A percentile compares a stretch with the other conserved stretches of the same genome.
These are phyloP conservation scores for Fraxinus excelsior DNA, from an alignment of 257 asterid species.

Conservation along the genomic window DNA sequence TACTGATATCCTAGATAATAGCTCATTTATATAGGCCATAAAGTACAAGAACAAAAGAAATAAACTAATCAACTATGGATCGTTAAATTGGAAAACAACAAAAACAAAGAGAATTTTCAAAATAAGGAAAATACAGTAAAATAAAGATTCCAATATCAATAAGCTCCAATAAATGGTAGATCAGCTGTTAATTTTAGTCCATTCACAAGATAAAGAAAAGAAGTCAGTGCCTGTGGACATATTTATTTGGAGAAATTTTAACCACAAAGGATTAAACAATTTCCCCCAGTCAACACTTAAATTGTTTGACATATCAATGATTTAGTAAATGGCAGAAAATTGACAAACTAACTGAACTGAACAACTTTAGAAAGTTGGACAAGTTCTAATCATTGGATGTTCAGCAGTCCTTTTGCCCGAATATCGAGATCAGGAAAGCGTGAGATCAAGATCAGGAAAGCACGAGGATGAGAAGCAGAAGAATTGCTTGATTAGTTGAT, in stretches of 20 bases:
- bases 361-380: slow-evolving; percentile 5
- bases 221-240: background rate
- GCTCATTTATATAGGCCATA: background rate
- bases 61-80: background rate
- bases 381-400: slow-evolving; percentile 14
- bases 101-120: background rate
- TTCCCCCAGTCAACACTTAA: background rate
- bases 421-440: too few species aligned
- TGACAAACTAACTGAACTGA: background rate
- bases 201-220: background rate
- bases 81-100: background rate
- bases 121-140: background rate
- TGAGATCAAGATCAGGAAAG: background rate
- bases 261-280: background rate
- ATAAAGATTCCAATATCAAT: background rate
- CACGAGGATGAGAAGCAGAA: slow-evolving; percentile 5
- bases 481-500: background rate
- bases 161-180: background rate
- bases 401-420: background rate
- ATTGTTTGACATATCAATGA: background rate
- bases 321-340: slow-evolving; percentile 12
- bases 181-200: background rate
- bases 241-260: background rate
- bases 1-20: background rate
- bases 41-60: background rate